Evolutionary conservation across 305 asterid species (phyloP).

Genomic region (Striga hermonthica): DNA sequence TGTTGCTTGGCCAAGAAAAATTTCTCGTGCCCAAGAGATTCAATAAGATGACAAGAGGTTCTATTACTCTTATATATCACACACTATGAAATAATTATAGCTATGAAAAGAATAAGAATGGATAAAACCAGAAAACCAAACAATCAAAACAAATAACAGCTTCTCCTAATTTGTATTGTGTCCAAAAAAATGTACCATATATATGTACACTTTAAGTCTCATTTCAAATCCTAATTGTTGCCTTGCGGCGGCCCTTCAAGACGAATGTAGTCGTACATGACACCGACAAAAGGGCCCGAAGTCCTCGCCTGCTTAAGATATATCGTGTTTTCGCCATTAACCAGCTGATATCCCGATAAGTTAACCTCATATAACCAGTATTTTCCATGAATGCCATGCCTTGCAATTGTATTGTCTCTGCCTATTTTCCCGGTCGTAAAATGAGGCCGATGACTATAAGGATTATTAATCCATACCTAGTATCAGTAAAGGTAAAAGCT

Average conservation of each 20-base stretch:
- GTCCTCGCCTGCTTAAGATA: slow-evolving; percentile 47
- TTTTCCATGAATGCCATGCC: slow-evolving; percentile 71
- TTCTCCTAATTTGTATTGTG: too few species aligned
- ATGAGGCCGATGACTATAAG: slow-evolving; percentile 24
- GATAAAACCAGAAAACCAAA: too few species aligned
- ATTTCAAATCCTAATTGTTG: slow-evolving; percentile 14
- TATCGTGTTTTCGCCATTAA: slow-evolving; percentile 42
- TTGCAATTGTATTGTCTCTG: slow-evolving; percentile 60
- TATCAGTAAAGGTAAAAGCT: neutral
- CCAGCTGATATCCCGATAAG: slow-evolving; percentile 34
- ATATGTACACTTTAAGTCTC: neutral
- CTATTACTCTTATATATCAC: too few species aligned
- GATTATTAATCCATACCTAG: slow-evolving; percentile 44
- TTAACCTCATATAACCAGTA: slow-evolving; percentile 39
- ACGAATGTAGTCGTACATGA: slow-evolving; percentile 67
- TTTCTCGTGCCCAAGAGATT: too few species aligned
- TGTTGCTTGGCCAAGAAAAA: neutral
- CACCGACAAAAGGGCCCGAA: slow-evolving; percentile 36
- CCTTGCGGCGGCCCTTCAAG: slow-evolving; percentile 43
- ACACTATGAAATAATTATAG: too few species aligned
- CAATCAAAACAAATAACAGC: too few species aligned
- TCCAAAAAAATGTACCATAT: slow-evolving; percentile 9
- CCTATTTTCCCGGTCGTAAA: slow-evolving; percentile 49
- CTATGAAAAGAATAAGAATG: too few species aligned
- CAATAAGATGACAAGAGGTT: too few species aligned